phyloP scores from a whole-genome alignment of 768 basidiomycete genomes.

The Tylopilus rubrobrunneus region DNA sequence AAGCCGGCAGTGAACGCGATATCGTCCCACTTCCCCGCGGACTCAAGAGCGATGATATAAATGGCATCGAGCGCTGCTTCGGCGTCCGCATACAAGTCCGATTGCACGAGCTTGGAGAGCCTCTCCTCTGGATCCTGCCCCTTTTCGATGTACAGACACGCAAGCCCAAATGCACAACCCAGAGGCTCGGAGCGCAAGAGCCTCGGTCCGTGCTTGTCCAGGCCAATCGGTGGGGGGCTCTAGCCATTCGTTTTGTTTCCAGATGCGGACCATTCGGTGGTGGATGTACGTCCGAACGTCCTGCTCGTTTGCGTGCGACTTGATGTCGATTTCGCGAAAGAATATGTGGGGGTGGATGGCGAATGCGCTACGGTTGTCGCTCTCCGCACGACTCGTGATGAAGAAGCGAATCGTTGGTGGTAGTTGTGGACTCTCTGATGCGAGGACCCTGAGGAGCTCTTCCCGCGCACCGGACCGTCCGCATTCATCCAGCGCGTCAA shows the following conservation, averaged over 20 bases:
- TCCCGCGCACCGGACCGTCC: conserved; percentile 19
- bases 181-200: conserved; percentile 26
- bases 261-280: conserved; percentile 25
- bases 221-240: conserved; percentile 30
- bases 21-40: conserved; percentile 30
- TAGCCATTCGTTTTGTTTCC: conserved; percentile 25
- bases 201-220: conserved; percentile 14
- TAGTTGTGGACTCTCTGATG: conserved; percentile 15
- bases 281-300: conserved; percentile 27
- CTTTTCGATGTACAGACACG: conserved; percentile 30
- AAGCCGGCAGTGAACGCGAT: conserved; percentile 27
- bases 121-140: conserved; percentile 31
- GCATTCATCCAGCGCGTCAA: conserved; percentile 37
- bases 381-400: conserved; percentile 32
- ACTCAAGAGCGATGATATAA: conserved; percentile 30
- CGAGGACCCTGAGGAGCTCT: conserved; percentile 29
- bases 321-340: conserved; percentile 25
- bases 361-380: conserved; percentile 22
- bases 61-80: conserved; percentile 27
- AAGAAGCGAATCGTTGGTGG: conserved; percentile 29
- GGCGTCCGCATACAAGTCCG: conserved; percentile 22
- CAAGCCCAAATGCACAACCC: conserved; percentile 33
- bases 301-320: conserved; percentile 20
- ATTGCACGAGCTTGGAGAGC: conserved; percentile 20
- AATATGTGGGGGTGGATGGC: conserved; percentile 8